Evolutionary conservation across 2,329 filamentous ascomycete species (phyloP).

Genomic region (Botrytis aclada): DNA sequence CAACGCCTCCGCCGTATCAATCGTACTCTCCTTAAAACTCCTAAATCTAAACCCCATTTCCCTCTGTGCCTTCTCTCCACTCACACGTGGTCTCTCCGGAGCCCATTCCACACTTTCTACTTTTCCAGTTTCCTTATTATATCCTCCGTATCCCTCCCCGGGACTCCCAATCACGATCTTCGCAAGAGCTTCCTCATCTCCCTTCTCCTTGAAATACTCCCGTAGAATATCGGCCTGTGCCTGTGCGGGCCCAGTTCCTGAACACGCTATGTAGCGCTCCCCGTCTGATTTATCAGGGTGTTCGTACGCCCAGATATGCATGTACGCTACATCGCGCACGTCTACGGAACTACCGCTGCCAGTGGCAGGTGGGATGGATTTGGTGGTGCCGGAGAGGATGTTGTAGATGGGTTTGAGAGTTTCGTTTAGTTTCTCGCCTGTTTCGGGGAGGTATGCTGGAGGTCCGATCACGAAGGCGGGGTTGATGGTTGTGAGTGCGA

Average conservation of each 20-base stretch:
- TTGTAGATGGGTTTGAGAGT: constrained; percentile 39
- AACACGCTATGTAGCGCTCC: constrained; percentile 43
- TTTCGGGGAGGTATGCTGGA: constrained; percentile 38
- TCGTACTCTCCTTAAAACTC: constrained; percentile 31
- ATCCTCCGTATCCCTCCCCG: constrained; percentile 41
- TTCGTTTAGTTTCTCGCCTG: constrained; percentile 36
- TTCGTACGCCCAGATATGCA: constrained; percentile 41
- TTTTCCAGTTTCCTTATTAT: constrained; percentile 27
- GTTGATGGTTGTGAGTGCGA: constrained; percentile 42
- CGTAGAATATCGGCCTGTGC: constrained; percentile 44
- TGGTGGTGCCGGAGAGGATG: constrained; percentile 38
- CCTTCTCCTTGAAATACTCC: constrained; percentile 39
- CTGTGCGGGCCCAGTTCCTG: constrained; percentile 39
- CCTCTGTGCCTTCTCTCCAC: constrained; percentile 34
- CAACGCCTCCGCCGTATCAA: constrained; percentile 41
- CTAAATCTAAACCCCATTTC: constrained; percentile 35
- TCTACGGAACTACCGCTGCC: constrained; percentile 41
- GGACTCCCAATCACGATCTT: constrained; percentile 41
- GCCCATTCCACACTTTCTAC: constrained; percentile 23
- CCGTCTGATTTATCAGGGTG: constrained; percentile 40
- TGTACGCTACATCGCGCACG: constrained; percentile 45
- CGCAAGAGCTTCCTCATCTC: constrained; percentile 21
- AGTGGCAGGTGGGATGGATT: constrained; percentile 30
- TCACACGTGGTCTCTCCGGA: constrained; percentile 27
- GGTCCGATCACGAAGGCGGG: constrained; percentile 45